These are phyloP conservation scores for Galerina sulciceps DNA, from an alignment of 768 basidiomycete species.

Conservation along the genomic window DNA sequence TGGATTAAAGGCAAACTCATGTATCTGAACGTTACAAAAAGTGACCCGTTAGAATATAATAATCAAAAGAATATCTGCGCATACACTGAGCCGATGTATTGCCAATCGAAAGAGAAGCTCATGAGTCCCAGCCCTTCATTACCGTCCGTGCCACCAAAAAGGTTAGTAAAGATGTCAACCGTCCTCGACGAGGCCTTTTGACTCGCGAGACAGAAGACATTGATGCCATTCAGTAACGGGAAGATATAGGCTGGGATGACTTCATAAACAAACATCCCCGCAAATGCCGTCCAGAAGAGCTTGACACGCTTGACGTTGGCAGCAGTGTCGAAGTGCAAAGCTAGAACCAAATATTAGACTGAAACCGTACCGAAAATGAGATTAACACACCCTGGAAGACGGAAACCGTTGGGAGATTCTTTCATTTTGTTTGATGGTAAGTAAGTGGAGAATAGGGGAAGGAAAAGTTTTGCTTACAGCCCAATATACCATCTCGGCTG, in stretches of 20 bases:
- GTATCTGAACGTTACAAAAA: conserved; percentile 28
- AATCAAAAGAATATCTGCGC: conserved; percentile 4
- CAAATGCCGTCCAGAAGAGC: conserved; percentile 55
- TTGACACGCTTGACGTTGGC: conserved; percentile 52
- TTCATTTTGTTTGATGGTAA: background rate
- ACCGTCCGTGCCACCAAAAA: conserved; percentile 69
- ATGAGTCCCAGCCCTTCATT: conserved; percentile 72
- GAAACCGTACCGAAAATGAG: background rate
- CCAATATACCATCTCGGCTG: conserved; percentile 71
- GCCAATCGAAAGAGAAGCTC: conserved; percentile 71
- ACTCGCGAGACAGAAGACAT: conserved; percentile 62
- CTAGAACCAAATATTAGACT: conserved; percentile 27
- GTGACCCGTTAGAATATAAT: background rate
- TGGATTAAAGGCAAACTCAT: conserved; percentile 60
- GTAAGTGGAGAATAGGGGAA: background rate
- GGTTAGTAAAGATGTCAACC: conserved; percentile 55
- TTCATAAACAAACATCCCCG: conserved; percentile 57
- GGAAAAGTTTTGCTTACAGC: conserved; percentile 33
- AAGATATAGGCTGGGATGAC: conserved; percentile 62
- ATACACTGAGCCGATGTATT: conserved; percentile 57
- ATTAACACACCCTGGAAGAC: conserved; percentile 54
- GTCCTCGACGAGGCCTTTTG: conserved; percentile 48
- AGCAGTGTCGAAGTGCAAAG: conserved; percentile 50
- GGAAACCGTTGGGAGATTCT: conserved; percentile 63
- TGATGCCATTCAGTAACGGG: conserved; percentile 65